phyloP scores from a whole-genome alignment of 768 basidiomycete genomes.

The Trametopsis cervina region DNA sequence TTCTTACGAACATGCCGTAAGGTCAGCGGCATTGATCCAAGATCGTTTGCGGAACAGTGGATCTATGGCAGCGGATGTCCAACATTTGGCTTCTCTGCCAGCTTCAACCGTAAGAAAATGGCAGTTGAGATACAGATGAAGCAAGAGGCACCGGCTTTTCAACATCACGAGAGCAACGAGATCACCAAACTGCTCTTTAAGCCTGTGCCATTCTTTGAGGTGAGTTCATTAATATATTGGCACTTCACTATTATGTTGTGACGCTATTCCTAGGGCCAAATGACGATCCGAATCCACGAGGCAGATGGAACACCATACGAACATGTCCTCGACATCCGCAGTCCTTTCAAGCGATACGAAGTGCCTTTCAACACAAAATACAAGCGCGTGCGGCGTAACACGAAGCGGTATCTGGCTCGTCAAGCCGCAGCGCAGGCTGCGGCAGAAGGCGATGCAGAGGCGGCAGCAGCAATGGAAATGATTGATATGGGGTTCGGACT shows the following conservation, averaged over 20 bases:
- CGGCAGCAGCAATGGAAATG: constrained; percentile 89
- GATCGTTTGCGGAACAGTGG: constrained; percentile 97
- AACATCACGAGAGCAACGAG: constrained; percentile 57
- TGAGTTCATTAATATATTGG: constrained; percentile 21
- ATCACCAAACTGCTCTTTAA: constrained; percentile 61
- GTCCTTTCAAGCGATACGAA: constrained; percentile 87
- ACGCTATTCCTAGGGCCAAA: constrained; percentile 63
- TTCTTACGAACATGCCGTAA: constrained; percentile 92
- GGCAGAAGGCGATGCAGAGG: constrained; percentile 86
- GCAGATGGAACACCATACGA: constrained; percentile 99
- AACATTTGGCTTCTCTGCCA: constrained; percentile 79
- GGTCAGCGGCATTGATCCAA: constrained; percentile 84
- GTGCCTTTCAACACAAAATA: constrained; percentile 99
- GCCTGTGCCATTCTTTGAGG: constrained; percentile 88
- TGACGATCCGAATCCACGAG: constrained; percentile 98
- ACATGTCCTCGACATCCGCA: constrained; percentile 89
- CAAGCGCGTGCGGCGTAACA: constrained; percentile 92
- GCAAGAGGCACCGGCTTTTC: constrained; percentile 78
- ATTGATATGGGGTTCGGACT: constrained; percentile 91
- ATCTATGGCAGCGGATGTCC: constrained; percentile 97
- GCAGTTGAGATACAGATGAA: constrained; percentile 93
- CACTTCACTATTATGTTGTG: not conserved
- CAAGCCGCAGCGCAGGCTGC: constrained; percentile 92
- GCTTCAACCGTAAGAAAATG: constrained; percentile 97
- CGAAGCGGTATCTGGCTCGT: constrained; percentile 90